Evolutionary conservation across 1,139 yeast species (phyloP).

Genomic region (Protomyces lactucae-debilis): DNA sequence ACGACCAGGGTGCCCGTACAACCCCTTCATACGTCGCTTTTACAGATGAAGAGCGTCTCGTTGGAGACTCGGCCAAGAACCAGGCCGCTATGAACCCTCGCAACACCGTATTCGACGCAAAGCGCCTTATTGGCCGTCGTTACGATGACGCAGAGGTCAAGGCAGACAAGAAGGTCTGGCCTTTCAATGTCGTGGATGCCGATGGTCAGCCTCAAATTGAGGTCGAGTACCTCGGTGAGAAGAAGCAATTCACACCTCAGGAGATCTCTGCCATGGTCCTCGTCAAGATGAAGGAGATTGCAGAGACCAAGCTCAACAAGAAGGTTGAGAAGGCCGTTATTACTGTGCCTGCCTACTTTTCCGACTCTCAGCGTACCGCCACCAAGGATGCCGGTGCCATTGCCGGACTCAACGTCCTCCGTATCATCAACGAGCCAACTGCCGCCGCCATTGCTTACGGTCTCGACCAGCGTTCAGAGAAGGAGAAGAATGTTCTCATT

Average conservation of each 20-base stretch:
- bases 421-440: constrained; percentile 96
- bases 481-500: constrained; percentile 80
- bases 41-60: constrained; percentile 94
- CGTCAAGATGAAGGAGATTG: constrained; percentile 94
- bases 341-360: constrained; percentile 96
- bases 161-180: constrained; percentile 96
- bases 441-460: constrained; percentile 99
- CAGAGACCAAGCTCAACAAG: constrained; percentile 92
- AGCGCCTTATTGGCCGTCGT: constrained; percentile 94
- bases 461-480: constrained; percentile 77
- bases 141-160: constrained; percentile 86
- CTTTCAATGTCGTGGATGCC: constrained; percentile 84
- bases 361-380: constrained; percentile 97
- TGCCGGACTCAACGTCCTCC: constrained; percentile 91
- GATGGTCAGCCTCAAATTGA: constrained; percentile 85
- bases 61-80: constrained; percentile 99
- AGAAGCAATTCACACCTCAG: constrained; percentile 93
- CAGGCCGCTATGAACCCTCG: constrained; percentile 92
- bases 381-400: constrained; percentile 98
- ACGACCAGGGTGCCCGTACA: constrained; percentile 99
- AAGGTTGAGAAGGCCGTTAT: constrained; percentile 91
- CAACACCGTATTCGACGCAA: constrained; percentile 96
- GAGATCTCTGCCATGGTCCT: constrained; percentile 95
- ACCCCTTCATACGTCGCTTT: constrained; percentile 98
- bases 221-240: constrained; percentile 91